Evolutionary conservation across 2,329 filamentous ascomycete genomes (phyloP), one percentile per base, ranked within the genome.

Genomic region (Penicillium sp.): DNA sequence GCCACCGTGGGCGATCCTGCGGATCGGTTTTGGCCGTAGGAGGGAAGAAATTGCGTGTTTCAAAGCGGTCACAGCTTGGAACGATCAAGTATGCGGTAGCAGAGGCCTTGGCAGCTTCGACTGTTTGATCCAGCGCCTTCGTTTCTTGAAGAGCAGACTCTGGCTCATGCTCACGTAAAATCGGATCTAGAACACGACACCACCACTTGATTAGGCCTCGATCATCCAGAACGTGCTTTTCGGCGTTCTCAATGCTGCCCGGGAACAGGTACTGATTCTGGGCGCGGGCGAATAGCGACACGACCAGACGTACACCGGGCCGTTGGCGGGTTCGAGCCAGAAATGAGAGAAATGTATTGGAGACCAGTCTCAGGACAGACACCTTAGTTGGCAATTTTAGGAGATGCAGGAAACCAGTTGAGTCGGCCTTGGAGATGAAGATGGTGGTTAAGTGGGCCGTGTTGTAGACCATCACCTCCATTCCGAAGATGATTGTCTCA

Each of bases 381-480:
- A 90, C 83, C 81, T 64, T 83, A 17, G 87, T 83, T 0, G 90
- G 78, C 19, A 67, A 49, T 47, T 83, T 78, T 36, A 93, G 78
- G 2, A 89, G 80, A 64, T 87, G 81, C 10, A 97, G 78, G 71
- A 91, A 96, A 25, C 96, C 94, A 0, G 93, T 97, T 10, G 94
- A 97, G 77, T 99, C 94, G 49, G 94, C 94, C 76, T 99, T 99
- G 62, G 93, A 93, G 25, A 99, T 89, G 73, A 99, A 99, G 53
- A 97, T 83, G 4, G 90, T 97, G 1, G 89, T 96, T 25, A 91
- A 84, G 66, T 85, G 83, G 45, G 85, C 83, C 0, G 93, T 96
- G 0, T 87, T 89, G 76, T 96, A 99, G 59, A 99, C 84, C 66
- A 94, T 82, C 51, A 97, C 82, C 72, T 99, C 94, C 61, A 99